phyloP scores from a whole-genome alignment of 768 basidiomycete genomes.

The Sporobolomyces pararoseus region DNA sequence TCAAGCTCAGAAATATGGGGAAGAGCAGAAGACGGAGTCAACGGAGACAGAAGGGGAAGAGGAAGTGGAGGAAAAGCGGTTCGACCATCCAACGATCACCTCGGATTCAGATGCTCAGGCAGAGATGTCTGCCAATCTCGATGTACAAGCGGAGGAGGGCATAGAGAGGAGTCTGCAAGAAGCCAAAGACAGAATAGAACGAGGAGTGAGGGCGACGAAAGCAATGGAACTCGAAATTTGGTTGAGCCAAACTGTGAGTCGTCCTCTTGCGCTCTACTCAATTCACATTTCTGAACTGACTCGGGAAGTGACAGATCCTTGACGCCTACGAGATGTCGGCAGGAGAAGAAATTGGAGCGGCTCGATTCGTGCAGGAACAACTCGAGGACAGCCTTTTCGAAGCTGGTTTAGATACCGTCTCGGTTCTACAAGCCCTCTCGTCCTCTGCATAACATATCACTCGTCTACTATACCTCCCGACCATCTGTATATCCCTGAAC shows the following conservation, averaged over 20 bases:
- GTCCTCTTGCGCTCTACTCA: neutral
- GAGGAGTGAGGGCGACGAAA: neutral
- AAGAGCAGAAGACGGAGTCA: neutral
- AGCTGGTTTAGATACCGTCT: neutral
- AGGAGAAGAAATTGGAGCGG: slow-evolving; percentile 13
- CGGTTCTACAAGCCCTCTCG: neutral
- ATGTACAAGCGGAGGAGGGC: neutral
- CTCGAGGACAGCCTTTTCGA: slow-evolving; percentile 22
- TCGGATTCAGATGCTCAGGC: slow-evolving; percentile 21
- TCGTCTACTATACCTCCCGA: neutral
- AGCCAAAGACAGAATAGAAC: neutral
- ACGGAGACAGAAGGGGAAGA: neutral
- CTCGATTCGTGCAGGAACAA: neutral
- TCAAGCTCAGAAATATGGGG: neutral
- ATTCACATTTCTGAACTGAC: neutral
- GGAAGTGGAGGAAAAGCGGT: neutral
- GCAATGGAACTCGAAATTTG: slow-evolving; percentile 25
- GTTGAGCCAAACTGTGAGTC: slow-evolving; percentile 14
- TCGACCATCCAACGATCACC: slow-evolving; percentile 12
- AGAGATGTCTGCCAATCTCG: slow-evolving; percentile 5
- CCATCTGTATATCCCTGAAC: no score
- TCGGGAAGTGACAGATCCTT: slow-evolving; percentile 7
- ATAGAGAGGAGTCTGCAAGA: neutral
- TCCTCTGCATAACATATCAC: neutral
- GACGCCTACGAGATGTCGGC: neutral